Conservation (phyloP, 176 grass and related monocot species). For the Rhynchospora pubera region DNA sequence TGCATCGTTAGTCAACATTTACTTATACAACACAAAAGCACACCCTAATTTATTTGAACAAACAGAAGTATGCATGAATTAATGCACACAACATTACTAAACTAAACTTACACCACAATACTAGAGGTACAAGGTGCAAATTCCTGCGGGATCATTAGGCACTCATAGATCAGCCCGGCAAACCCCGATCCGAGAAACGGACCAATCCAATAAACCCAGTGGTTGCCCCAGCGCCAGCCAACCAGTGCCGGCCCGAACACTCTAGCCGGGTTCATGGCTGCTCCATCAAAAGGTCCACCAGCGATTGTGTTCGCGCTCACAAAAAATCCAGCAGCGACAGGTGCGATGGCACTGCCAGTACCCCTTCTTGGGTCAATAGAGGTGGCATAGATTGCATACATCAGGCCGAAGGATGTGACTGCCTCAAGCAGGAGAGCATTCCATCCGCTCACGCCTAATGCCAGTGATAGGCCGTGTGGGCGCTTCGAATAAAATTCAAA, state of each 20-base stretch:
- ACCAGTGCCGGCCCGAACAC: constrained; percentile 75
- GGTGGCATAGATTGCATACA: constrained; percentile 71
- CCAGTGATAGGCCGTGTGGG: constrained; percentile 49
- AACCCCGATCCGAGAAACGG: constrained; percentile 59
- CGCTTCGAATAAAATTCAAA: constrained; percentile 35
- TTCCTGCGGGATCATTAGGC: constrained; percentile 39
- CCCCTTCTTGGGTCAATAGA: constrained; percentile 36
- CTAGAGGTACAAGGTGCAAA: neutral
- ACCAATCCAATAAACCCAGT: constrained; percentile 87
- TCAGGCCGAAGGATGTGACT: constrained; percentile 71
- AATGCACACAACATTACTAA: neutral
- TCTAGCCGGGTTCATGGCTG: constrained; percentile 76
- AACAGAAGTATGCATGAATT: neutral
- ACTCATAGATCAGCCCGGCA: constrained; percentile 54
- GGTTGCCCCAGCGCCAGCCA: constrained; percentile 70
- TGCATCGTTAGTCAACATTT: too few relatives aligned
- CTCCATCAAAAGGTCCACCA: constrained; percentile 74
- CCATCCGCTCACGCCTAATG: constrained; percentile 38
- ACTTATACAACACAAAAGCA: neutral
- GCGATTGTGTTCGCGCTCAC: constrained; percentile 67
- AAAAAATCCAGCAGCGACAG: constrained; percentile 68
- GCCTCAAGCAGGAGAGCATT: constrained; percentile 70
- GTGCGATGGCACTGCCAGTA: constrained; percentile 31
- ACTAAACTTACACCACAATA: neutral
- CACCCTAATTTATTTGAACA: neutral